These are phyloP conservation scores for Triticum timopheevii DNA, from an alignment of 176 grass and related monocot genomes.

Conservation along the genomic window DNA sequence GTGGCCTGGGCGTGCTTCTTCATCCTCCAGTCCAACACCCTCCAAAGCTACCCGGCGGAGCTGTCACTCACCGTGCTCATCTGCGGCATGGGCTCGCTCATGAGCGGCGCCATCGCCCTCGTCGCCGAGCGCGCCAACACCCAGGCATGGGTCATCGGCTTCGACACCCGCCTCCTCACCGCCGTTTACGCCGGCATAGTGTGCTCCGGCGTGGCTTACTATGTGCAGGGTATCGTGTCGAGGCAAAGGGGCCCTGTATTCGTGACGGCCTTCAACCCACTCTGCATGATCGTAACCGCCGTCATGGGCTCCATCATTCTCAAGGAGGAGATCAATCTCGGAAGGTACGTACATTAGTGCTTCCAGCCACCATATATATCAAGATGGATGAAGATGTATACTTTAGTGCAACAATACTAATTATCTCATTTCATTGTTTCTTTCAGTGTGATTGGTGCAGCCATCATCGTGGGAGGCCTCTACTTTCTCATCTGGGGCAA, in stretches of 20 bases:
- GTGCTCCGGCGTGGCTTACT: conserved; percentile 94
- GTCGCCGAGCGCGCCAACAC: conserved; percentile 56
- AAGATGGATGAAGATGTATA: not conserved
- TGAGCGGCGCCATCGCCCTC: conserved; percentile 65
- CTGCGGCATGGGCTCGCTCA: conserved; percentile 62
- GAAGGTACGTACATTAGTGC: conserved; percentile 45
- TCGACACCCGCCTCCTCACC: conserved; percentile 84
- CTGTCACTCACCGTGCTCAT: conserved; percentile 73
- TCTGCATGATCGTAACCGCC: conserved; percentile 96
- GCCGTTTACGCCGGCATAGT: conserved; percentile 74
- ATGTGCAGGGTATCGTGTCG: conserved; percentile 82
- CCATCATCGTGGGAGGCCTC: conserved; percentile 81
- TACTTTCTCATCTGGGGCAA: conserved; percentile 95
- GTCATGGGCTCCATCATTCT: conserved; percentile 79
- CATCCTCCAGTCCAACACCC: conserved; percentile 75
- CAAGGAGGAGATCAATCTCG: conserved; percentile 73
- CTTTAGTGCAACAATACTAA: not conserved
- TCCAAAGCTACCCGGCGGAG: conserved; percentile 71
- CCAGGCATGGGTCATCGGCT: conserved; percentile 75
- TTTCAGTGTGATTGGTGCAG: conserved; percentile 82
- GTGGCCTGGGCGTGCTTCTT: conserved; percentile 78
- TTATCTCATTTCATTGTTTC: not conserved
- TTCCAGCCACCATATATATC: no score
- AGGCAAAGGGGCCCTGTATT: conserved; percentile 82
- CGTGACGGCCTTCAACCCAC: conserved; percentile 92